Percentiles rank a stretch among this genome's conserved stretches.
Evolutionary conservation across 169 alveolate species (phyloP).

Genomic region (Babesia bigemina): DNA sequence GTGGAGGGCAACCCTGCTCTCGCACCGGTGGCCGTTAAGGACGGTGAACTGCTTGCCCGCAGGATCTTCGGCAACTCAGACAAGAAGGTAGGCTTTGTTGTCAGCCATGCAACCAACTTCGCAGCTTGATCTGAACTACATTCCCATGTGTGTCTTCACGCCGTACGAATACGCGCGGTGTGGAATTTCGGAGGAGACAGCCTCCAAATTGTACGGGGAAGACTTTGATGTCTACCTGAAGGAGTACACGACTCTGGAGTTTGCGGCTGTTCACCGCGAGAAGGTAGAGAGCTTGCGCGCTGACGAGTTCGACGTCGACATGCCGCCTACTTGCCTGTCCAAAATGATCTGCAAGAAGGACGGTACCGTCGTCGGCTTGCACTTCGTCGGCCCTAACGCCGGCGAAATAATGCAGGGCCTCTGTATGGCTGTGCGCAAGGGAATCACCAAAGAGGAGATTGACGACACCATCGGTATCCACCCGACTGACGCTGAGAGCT

Average conservation of each 20-base stretch:
- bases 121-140: constrained; percentile 84
- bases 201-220: constrained; percentile 74
- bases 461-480: constrained; percentile 93
- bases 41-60: constrained; percentile 94
- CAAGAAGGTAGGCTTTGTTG: constrained; percentile 58
- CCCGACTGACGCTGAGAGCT: constrained; percentile 96
- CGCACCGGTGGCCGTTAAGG: constrained; percentile 98
- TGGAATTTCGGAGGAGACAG: constrained; percentile 96
- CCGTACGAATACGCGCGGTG: constrained; percentile 96
- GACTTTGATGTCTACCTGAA: constrained; percentile 89
- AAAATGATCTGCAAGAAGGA: constrained; percentile 89
- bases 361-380: constrained; percentile 95
- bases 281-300: constrained; percentile 62
- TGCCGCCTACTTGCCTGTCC: constrained; percentile 86
- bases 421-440: constrained; percentile 92
- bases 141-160: constrained; percentile 98
- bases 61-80: constrained; percentile 88
- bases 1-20: constrained; percentile 91
- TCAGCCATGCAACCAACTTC: neutral
- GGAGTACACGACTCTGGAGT: constrained; percentile 90
- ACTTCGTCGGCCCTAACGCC: constrained; percentile 97
- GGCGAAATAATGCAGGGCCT: constrained; percentile 98
- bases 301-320: constrained; percentile 79
- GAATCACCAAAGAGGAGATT: constrained; percentile 89
- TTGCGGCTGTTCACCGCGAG: constrained; percentile 67